phyloP scores from a whole-genome alignment of 768 basidiomycete genomes.

The Russula dissimulans region DNA sequence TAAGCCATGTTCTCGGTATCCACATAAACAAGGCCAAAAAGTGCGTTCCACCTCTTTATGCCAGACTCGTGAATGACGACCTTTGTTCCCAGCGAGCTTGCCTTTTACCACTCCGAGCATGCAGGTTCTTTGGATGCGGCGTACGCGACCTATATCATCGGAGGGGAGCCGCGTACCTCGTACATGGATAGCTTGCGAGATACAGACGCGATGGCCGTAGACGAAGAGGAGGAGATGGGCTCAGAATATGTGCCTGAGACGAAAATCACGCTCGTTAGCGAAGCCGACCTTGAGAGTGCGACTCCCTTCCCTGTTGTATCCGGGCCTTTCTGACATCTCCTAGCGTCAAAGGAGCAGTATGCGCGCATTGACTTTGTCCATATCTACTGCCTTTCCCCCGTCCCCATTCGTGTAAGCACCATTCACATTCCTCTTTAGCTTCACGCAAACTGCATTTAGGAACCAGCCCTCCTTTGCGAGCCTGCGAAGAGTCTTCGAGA shows the following conservation, averaged over 20 bases:
- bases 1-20: slow-evolving; percentile 61
- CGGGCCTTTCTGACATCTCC: background rate
- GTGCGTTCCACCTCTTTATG: slow-evolving; percentile 32
- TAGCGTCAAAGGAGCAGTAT: slow-evolving; percentile 50
- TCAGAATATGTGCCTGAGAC: slow-evolving; percentile 37
- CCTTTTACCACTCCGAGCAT: slow-evolving; percentile 42
- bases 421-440: background rate
- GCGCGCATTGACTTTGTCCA: slow-evolving; percentile 44
- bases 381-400: slow-evolving; percentile 65
- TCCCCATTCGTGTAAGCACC: slow-evolving; percentile 44
- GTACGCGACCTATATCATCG: slow-evolving; percentile 64
- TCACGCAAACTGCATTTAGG: slow-evolving; percentile 27
- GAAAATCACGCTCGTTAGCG: slow-evolving; percentile 51
- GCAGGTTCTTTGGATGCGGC: slow-evolving; percentile 33
- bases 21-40: slow-evolving; percentile 76
- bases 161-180: slow-evolving; percentile 36
- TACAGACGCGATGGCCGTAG: slow-evolving; percentile 29
- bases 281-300: slow-evolving; percentile 57
- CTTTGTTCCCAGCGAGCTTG: slow-evolving; percentile 45
- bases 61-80: background rate
- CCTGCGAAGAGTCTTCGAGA: slow-evolving; percentile 15
- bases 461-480: slow-evolving; percentile 32
- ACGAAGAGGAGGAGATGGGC: slow-evolving; percentile 31
- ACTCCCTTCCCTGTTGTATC: background rate
- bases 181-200: background rate